Evolutionary conservation across 306 rosid genomes (phyloP).

Genomic region (Vigna angularis): DNA sequence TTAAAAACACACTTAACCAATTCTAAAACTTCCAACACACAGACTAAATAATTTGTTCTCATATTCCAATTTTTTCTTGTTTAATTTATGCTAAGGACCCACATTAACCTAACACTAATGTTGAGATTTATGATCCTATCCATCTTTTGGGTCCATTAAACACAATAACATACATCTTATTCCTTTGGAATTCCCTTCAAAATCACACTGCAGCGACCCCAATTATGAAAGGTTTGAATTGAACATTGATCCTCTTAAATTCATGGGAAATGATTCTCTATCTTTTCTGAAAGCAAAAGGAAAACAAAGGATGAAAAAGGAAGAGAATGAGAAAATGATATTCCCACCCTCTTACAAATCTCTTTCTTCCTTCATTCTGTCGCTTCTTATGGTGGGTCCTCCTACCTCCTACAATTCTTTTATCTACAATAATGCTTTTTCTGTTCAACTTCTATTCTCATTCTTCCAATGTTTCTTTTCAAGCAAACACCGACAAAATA

Average conservation of each 20-base stretch:
- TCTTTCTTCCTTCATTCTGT: slow-evolving; percentile 51
- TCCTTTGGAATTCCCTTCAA: neutral
- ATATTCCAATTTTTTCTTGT: neutral
- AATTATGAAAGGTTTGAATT: slow-evolving; percentile 23
- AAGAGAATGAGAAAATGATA: neutral
- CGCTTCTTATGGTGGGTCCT: slow-evolving; percentile 43
- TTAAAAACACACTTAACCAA: too few relatives aligned
- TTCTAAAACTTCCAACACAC: too few relatives aligned
- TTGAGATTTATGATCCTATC: neutral
- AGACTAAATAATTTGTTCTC: too few relatives aligned
- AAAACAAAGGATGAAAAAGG: neutral
- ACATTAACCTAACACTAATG: neutral
- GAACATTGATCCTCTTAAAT: slow-evolving; percentile 28
- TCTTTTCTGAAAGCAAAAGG: slow-evolving; percentile 40
- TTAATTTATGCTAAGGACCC: neutral
- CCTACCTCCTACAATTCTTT: neutral
- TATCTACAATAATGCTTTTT: slow-evolving; percentile 30
- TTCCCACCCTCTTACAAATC: too few relatives aligned
- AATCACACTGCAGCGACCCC: slow-evolving; percentile 3
- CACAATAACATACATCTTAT: neutral
- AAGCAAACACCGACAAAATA: slow-evolving; percentile 47
- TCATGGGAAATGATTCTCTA: slow-evolving; percentile 37
- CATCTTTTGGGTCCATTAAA: neutral
- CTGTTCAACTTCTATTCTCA: slow-evolving; percentile 20
- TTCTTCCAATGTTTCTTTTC: slow-evolving; percentile 15